phyloP scores from a whole-genome alignment of 2,329 filamentous ascomycete species.

The Pochonia chlamydosporia region DNA sequence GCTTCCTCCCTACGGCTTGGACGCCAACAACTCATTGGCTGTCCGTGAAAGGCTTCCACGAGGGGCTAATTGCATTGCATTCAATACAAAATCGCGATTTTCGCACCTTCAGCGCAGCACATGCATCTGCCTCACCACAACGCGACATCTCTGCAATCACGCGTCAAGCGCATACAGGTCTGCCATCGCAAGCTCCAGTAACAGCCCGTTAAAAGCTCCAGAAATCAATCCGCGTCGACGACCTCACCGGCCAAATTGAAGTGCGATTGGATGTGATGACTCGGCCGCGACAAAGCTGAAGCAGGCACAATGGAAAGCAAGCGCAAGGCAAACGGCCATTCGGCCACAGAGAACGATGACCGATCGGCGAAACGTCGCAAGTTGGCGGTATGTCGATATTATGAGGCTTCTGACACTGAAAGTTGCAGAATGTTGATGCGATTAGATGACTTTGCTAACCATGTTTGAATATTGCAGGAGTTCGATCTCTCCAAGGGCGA shows the following conservation, averaged over 20 bases:
- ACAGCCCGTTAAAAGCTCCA: not conserved
- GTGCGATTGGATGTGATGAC: constrained; percentile 20
- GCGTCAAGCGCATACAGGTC: constrained; percentile 13
- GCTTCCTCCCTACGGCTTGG: not conserved
- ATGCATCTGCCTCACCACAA: constrained; percentile 5
- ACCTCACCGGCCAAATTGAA: constrained; percentile 11
- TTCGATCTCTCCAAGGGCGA: constrained; percentile 52
- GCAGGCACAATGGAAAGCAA: constrained; percentile 46
- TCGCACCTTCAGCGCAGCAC: constrained; percentile 5
- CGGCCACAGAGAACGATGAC: constrained; percentile 41
- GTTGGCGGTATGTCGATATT: constrained; percentile 36
- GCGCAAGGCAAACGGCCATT: constrained; percentile 46
- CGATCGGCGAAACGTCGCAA: constrained; percentile 51
- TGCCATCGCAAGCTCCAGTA: not conserved
- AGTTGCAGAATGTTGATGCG: not conserved
- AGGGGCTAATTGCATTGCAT: not conserved
- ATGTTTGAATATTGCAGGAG: constrained; percentile 17
- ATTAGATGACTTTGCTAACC: not conserved
- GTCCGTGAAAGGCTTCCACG: not conserved
- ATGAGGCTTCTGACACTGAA: not conserved
- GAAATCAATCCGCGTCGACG: not conserved
- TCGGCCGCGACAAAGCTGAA: constrained; percentile 16
- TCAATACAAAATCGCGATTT: not conserved
- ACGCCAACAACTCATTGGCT: not conserved
- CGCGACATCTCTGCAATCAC: constrained; percentile 14